phyloP scores from a whole-genome alignment of 768 basidiomycete species.

The Collybiopsis luxurians region DNA sequence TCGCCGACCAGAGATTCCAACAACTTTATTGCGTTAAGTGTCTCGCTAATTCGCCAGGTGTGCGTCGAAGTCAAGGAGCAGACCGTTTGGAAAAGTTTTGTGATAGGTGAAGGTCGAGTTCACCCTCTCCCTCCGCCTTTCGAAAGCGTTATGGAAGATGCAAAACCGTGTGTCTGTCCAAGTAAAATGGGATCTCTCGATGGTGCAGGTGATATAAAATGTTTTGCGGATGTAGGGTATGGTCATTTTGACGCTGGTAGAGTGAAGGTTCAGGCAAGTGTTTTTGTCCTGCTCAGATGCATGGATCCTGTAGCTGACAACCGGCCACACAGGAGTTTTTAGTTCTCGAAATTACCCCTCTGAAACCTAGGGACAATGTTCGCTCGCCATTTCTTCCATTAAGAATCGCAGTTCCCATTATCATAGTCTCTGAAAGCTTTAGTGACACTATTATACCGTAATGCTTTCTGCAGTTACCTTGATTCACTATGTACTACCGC shows the following conservation, averaged over 20 bases:
- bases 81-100: not conserved
- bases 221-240: not conserved
- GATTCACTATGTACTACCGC: no score
- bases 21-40: not conserved
- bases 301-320: not conserved
- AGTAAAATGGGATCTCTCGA: not conserved
- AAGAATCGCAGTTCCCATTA: not conserved
- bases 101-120: not conserved
- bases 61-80: not conserved
- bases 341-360: not conserved
- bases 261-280: not conserved
- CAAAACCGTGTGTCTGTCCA: not conserved
- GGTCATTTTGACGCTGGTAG: not conserved
- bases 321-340: not conserved
- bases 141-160: not conserved
- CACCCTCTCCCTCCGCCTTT: not conserved
- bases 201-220: not conserved
- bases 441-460: not conserved
- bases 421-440: not conserved
- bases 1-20: not conserved
- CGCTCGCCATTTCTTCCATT: constrained; percentile 1
- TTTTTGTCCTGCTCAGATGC: not conserved
- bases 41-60: constrained; percentile 1
- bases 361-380: not conserved
- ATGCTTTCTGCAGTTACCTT: not conserved